Percentiles rank a stretch among this genome's conserved stretches.
phyloP scores from a whole-genome alignment of 371 early-diverging fungal genomes.

The Homolaphlyctis polyrhiza region DNA sequence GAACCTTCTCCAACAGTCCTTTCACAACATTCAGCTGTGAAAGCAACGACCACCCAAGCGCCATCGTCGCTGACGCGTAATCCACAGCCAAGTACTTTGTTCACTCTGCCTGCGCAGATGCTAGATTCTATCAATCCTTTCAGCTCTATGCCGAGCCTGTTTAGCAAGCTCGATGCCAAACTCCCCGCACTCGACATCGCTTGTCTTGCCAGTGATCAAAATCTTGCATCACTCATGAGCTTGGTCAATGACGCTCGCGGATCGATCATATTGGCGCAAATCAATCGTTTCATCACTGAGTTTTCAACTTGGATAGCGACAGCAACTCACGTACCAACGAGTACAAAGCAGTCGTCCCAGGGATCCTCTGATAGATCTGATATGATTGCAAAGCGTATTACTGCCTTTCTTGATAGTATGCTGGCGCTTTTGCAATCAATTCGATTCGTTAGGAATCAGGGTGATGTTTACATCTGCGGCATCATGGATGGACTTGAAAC shows the following conservation, averaged over 20 bases:
- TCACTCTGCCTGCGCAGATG: background rate
- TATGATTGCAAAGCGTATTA: background rate
- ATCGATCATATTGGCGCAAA: background rate
- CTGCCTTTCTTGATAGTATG: background rate
- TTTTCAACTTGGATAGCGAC: background rate
- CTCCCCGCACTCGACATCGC: background rate
- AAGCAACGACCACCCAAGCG: background rate
- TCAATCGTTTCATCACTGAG: background rate
- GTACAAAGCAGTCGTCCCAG: background rate
- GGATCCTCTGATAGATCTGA: background rate
- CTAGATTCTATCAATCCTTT: slow-evolving; percentile 1
- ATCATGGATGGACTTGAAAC: background rate
- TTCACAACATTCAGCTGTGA: no score
- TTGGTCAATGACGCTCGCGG: background rate
- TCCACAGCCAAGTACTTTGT: background rate
- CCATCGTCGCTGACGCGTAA: background rate
- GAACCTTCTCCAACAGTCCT: no score
- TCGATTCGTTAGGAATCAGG: background rate
- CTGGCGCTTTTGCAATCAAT: background rate
- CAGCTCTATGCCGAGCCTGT: background rate
- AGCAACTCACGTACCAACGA: no score
- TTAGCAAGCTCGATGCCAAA: background rate
- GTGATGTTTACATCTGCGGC: background rate
- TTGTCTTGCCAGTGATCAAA: background rate
- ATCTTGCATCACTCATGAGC: background rate